Evolutionary conservation across 2,329 filamentous ascomycete species (phyloP).

Genomic region (Uncinocarpus reesii): DNA sequence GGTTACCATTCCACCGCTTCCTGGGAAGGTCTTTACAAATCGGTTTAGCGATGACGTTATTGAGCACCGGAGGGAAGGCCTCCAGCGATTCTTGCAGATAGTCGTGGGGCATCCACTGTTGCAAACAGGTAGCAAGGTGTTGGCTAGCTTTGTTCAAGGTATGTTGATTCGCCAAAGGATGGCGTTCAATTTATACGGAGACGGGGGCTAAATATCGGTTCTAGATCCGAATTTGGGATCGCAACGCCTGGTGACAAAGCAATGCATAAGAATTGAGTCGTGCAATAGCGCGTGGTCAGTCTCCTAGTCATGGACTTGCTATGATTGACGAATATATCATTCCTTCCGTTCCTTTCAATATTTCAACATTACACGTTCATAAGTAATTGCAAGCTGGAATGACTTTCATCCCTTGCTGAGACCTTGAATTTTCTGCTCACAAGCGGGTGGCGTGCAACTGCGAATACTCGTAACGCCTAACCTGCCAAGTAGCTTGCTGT

Average conservation of each 20-base stretch:
- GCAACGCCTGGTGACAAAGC: conserved; percentile 61
- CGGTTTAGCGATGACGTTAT: conserved; percentile 98
- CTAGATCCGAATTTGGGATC: conserved; percentile 62
- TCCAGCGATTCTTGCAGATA: conserved; percentile 94
- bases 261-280: not conserved
- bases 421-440: too few species aligned
- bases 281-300: not conserved
- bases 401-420: not conserved
- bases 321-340: not conserved
- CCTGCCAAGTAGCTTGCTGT: too few species aligned
- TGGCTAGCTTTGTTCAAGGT: conserved; percentile 97
- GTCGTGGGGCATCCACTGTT: conserved; percentile 91
- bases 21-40: conserved; percentile 96
- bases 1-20: conserved; percentile 89
- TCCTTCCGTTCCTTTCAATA: not conserved
- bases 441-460: not conserved
- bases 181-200: too few species aligned
- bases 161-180: too few species aligned
- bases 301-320: not conserved
- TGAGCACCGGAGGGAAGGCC: conserved; percentile 77
- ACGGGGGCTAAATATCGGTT: conserved; percentile 2
- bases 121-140: conserved; percentile 94
- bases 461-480: too few species aligned
- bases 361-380: not conserved
- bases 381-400: too few species aligned